phyloP scores from a whole-genome alignment of 345 rosid genomes.

The Camelina neglecta region DNA sequence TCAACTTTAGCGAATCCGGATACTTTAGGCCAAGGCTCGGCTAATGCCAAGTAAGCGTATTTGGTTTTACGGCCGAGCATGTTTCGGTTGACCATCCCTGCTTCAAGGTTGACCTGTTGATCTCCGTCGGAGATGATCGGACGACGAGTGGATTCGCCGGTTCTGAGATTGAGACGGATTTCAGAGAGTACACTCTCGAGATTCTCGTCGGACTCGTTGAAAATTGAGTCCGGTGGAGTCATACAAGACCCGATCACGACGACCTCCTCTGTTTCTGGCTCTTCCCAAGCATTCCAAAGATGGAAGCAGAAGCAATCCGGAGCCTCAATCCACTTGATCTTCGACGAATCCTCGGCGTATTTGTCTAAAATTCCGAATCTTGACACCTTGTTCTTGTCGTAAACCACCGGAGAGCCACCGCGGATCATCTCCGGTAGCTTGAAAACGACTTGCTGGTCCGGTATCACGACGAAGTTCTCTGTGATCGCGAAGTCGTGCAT shows the following conservation, averaged over 20 bases:
- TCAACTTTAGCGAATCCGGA: conserved; percentile 86
- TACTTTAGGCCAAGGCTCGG: conserved; percentile 94
- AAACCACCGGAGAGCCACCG: conserved; percentile 87
- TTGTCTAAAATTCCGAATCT: conserved; percentile 81
- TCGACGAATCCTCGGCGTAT: conserved; percentile 49
- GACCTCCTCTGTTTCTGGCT: conserved; percentile 75
- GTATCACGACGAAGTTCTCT: conserved; percentile 74
- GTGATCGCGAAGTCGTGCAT: conserved; percentile 91
- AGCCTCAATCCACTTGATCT: conserved; percentile 68
- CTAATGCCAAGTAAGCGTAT: conserved; percentile 74
- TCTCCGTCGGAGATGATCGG: conserved; percentile 56
- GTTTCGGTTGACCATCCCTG: conserved; percentile 88
- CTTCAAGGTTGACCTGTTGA: conserved; percentile 80
- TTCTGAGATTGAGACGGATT: conserved; percentile 67
- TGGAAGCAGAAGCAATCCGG: conserved; percentile 94
- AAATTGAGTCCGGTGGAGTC: conserved; percentile 92
- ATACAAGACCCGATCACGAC: conserved; percentile 88
- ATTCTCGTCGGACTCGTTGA: conserved; percentile 79
- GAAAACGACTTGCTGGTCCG: conserved; percentile 91
- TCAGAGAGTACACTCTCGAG: conserved; percentile 75
- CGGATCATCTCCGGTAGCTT: conserved; percentile 75
- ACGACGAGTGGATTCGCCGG: conserved; percentile 70
- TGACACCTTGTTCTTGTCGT: conserved; percentile 70
- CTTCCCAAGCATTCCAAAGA: conserved; percentile 97
- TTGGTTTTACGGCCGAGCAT: conserved; percentile 72